Evolutionary conservation across 2,329 filamentous ascomycete species (phyloP).

Genomic region (Diaporthe citri): DNA sequence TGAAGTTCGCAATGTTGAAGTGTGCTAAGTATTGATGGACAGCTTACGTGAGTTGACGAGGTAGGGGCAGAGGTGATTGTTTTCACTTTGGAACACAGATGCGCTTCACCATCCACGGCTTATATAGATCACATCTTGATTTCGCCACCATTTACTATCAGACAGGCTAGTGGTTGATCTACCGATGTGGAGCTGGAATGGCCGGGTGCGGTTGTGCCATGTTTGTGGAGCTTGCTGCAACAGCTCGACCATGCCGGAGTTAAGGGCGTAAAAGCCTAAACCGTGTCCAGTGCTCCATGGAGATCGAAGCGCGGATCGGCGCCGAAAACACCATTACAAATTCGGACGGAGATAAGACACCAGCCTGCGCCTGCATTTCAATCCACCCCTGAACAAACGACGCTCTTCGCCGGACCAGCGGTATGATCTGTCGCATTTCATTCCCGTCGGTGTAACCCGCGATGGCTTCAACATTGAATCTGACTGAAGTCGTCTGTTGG

Average conservation of each 20-base stretch:
- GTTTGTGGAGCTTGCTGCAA: not conserved
- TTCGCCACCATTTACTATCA: not conserved
- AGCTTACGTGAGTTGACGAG: not conserved
- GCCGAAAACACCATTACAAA: not conserved
- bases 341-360: not conserved
- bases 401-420: not conserved
- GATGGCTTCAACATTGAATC: not conserved
- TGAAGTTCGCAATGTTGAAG: not conserved
- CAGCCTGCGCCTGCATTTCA: not conserved
- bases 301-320: not conserved
- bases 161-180: not conserved
- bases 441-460: not conserved
- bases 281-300: not conserved
- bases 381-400: not conserved
- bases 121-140: not conserved
- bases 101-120: not conserved
- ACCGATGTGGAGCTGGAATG: not conserved
- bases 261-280: conserved; percentile 20
- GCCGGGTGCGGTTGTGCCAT: not conserved
- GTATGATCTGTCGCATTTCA: not conserved
- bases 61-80: not conserved
- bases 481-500: not conserved
- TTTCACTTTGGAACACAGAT: not conserved
- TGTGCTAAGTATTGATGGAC: not conserved
- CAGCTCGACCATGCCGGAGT: conserved; percentile 1